Conservation (phyloP, 805 yeast genomes). For the Teunomyces stri region DNA sequence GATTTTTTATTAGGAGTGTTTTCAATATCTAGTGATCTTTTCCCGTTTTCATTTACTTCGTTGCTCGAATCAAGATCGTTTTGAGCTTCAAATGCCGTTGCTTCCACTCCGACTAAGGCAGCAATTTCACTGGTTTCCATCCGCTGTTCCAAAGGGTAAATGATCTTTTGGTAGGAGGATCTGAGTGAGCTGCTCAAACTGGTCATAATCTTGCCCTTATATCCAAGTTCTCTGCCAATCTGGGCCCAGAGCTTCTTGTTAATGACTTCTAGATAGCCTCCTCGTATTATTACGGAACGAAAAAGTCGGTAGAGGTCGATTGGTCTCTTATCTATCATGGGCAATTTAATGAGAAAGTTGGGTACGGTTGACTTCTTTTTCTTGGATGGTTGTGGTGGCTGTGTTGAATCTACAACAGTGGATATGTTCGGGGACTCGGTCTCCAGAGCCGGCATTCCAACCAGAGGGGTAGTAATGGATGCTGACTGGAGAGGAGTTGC, state of each 20-base stretch:
- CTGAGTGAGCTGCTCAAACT: constrained; percentile 67
- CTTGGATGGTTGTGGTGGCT: neutral
- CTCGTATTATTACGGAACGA: constrained; percentile 57
- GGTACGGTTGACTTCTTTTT: constrained; percentile 10
- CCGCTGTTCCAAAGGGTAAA: constrained; percentile 30
- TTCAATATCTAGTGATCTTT: neutral
- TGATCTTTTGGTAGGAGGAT: constrained; percentile 49
- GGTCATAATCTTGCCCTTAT: constrained; percentile 67
- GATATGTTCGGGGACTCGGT: too few species aligned
- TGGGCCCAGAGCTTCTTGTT: constrained; percentile 75
- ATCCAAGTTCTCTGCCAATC: constrained; percentile 77
- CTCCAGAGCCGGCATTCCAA: too few species aligned
- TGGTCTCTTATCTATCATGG: constrained; percentile 64
- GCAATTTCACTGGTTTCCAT: constrained; percentile 11
- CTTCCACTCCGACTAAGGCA: neutral
- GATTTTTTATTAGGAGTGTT: neutral
- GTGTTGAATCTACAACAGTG: too few species aligned
- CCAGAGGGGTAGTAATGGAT: neutral
- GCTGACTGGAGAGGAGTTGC: neutral
- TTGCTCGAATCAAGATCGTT: neutral
- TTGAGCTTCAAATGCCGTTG: neutral
- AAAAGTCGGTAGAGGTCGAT: constrained; percentile 62
- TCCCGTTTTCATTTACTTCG: neutral
- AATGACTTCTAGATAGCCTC: constrained; percentile 67
- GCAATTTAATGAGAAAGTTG: constrained; percentile 45